Base-by-base conservation (phyloP, 768 basidiomycete species). In the Leccinum obscurum region DNA sequence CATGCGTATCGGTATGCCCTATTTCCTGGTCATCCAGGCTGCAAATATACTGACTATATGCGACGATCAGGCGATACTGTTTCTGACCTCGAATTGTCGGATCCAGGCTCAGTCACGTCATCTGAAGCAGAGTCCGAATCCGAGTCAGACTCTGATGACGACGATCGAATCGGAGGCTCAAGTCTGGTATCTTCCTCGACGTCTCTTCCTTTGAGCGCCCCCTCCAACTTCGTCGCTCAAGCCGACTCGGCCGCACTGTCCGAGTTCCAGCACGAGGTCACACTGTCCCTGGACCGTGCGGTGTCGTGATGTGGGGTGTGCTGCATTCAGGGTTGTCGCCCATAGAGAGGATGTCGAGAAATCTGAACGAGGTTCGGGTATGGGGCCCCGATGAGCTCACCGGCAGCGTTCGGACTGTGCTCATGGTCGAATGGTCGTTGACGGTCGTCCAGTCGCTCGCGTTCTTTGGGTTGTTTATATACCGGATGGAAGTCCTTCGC, bases 231-330 rank as follows among this genome's bases (percentile, higher is more conserved):
- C 7, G 71, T 72, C 50, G 77, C 76, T 39, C 73, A 78, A 39
- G 69, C 73, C 14, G 77, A 76, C 44, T 70, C 77, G 13, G 79
- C 80, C 64, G 81, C 79, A 1, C 83, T 88, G 56, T 75, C 78
- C 50, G 93, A 95, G 68, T 96, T 95, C 77, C 80, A 74, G 48
- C 78, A 76, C 32, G 93, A 95, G 69, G 92, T 90, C 55, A 77
- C 77, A n/a, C 88, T 89, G 62, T 94, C 93, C 20, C 83, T 99
- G 54, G 91, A 93, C 57, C 89, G 96, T 61, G 95, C 95, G 60
- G 77, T 15, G 76, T 80, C 61, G 73, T 66, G 58, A 73, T 84
- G 55, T 62, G 67, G 61, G 57, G 63, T 48, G 78, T 76, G 53
- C 61, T 72, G 9, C 63, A 63, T 32, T 64, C 70, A 15, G 68